phyloP scores from a whole-genome alignment of 371 early-diverging fungal species.

The Mucor indicus region DNA sequence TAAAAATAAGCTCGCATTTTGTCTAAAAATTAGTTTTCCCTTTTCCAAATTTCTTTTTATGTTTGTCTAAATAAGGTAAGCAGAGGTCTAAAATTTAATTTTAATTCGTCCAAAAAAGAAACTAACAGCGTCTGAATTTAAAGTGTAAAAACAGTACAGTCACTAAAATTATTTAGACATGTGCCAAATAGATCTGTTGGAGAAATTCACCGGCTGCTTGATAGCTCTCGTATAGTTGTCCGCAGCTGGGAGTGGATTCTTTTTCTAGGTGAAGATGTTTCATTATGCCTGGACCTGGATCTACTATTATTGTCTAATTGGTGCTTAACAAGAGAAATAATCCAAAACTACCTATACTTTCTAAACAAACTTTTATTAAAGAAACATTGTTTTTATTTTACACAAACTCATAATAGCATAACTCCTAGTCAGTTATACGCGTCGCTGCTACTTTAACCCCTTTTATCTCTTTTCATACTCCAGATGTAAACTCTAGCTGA shows the following conservation, averaged over 20 bases:
- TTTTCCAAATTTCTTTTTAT: no score
- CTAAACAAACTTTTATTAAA: constrained; percentile 2
- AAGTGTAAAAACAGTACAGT: no score
- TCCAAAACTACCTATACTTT: constrained; percentile 4
- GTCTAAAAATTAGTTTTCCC: no score
- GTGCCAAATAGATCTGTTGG: no score
- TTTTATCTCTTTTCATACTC: constrained; percentile 5
- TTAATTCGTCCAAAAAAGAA: no score
- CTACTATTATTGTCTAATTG: constrained; percentile 3
- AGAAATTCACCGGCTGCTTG: constrained; percentile 14
- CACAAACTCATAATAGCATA: constrained; percentile 1
- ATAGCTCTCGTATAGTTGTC: constrained; percentile 2
- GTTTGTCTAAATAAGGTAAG: no score
- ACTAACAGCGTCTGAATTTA: no score
- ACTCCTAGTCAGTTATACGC: constrained; percentile 4
- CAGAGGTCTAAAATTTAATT: no score
- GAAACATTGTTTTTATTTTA: constrained; percentile 4
- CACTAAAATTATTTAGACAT: no score
- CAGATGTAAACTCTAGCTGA: constrained; percentile 4
- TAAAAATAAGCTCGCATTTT: no score
- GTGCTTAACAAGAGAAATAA: constrained; percentile 7
- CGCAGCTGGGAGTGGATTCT: constrained; percentile 12
- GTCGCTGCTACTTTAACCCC: background rate
- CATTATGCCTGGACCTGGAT: constrained; percentile 6
- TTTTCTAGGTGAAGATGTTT: constrained; percentile 9